Percentiles rank a stretch among this genome's conserved stretches.
Conservation (phyloP, 306 rosid genomes). For the Comarum palustre region DNA sequence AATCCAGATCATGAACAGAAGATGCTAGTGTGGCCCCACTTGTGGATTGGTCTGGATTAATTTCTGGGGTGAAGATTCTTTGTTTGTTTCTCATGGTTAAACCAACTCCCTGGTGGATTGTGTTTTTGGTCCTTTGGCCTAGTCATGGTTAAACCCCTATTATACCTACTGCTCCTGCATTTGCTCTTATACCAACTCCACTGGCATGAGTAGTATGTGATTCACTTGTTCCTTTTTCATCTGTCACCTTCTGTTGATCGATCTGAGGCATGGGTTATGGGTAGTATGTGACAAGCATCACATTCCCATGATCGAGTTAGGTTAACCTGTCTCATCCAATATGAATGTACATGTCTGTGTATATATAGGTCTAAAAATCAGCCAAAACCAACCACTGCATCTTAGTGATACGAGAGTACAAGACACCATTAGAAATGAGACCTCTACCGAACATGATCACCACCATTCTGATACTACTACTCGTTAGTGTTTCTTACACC, state of each 20-base stretch:
- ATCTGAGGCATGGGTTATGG: not conserved
- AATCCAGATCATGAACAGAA: not conserved
- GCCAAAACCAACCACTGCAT: not conserved
- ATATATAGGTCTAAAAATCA: not conserved
- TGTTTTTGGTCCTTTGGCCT: too few relatives aligned
- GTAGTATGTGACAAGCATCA: not conserved
- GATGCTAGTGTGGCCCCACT: too few relatives aligned
- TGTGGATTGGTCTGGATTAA: too few relatives aligned
- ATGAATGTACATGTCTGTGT: not conserved
- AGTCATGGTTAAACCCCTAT: too few relatives aligned
- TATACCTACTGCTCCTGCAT: too few relatives aligned
- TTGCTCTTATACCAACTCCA: too few relatives aligned
- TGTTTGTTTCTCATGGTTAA: too few relatives aligned
- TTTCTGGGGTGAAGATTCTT: too few relatives aligned
- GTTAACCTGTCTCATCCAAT: not conserved
- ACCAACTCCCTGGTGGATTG: too few relatives aligned
- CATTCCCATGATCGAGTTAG: not conserved
- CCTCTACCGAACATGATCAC: not conserved
- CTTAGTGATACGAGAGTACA: not conserved
- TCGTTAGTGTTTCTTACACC: not conserved
- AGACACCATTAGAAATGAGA: not conserved
- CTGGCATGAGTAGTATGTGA: too few relatives aligned
- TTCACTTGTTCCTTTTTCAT: not conserved
- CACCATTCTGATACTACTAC: not conserved
- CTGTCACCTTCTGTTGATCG: not conserved